Base-by-base conservation (phyloP, 192 early-diverging fungal species). In the Entomortierella parvispora region DNA sequence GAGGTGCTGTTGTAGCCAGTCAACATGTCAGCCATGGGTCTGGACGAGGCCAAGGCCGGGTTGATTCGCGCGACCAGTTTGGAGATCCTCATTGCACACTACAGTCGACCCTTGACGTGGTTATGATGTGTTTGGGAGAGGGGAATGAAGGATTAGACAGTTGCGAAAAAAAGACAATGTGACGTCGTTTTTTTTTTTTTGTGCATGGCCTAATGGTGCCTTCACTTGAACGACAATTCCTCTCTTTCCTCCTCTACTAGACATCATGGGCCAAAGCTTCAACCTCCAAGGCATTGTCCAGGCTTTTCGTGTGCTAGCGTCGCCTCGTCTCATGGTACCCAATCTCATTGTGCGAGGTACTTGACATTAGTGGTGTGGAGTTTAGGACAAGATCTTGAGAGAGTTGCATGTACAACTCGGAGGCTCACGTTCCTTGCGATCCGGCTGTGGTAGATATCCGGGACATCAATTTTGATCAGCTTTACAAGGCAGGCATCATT, bases 211-310 rank as follows among this genome's bases (percentile, higher is more conserved):
- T 40, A 5, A 9, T 12, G 5, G 5, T 40, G 37, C 5, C 5
- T 40, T 40, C 34, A 40, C 20, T 56, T 33, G n/a, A 2, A 8
- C 32, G 44, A 12, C 18, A 18, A 26, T 50, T 42, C 55, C 45
- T 50, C 58, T 55, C 28, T 40, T 26, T 43, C 15, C 32, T 43
- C 28, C 31, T 28, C 12, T 44, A 42, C 25, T 23, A 2, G 4
- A 42, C 23, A 62, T 14, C 55, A 93, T 93, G 92, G 91, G 86
- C 11, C 96, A 97, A 76, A 92, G 89, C 75, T 79, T 94, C 26
- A 97, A 97, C 71, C 18, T 84, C 0, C 81, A 88, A 6, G 93
- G 86, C 18, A 58, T 97, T 47, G 45, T 83, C 10, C 84, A 88
- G 6, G 62, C 79, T 7, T 80, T 86, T 63, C 63, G 81, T 15